phyloP scores from a whole-genome alignment of 345 rosid genomes.

The Eucalyptus paniculata region DNA sequence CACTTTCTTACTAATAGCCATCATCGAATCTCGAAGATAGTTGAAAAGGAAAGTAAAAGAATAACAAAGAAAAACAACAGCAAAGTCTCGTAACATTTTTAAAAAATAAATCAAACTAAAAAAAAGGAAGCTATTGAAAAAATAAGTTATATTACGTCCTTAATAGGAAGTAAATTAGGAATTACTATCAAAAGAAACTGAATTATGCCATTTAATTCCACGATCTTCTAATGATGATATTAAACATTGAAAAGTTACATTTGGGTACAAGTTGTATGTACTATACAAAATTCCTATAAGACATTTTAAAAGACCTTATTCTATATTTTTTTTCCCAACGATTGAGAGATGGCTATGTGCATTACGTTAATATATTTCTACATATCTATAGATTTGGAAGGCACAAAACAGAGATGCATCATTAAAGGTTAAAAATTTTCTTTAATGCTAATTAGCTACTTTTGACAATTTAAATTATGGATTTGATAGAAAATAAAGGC shows the following conservation, averaged over 20 bases:
- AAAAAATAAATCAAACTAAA: not conserved
- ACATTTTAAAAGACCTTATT: not conserved
- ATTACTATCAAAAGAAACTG: not conserved
- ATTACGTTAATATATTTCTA: not conserved
- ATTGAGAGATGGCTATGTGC: not conserved
- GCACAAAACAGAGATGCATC: not conserved
- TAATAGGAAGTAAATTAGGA: not conserved
- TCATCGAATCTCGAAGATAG: not conserved
- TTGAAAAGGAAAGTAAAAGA: not conserved
- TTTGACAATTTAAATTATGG: not conserved
- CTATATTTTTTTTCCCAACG: no score
- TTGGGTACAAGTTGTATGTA: not conserved
- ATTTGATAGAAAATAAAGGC: not conserved
- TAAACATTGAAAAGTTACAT: not conserved
- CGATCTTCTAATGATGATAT: not conserved
- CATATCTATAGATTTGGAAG: not conserved
- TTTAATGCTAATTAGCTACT: not conserved
- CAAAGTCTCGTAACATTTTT: not conserved
- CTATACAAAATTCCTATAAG: not conserved
- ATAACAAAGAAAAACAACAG: not conserved
- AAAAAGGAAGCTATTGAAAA: not conserved
- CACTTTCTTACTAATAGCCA: not conserved
- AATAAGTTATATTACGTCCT: not conserved
- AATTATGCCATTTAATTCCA: not conserved
- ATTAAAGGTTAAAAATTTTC: not conserved